phyloP scores from a whole-genome alignment of 129 eudicot species.

The Heracleum sosnowskyi region DNA sequence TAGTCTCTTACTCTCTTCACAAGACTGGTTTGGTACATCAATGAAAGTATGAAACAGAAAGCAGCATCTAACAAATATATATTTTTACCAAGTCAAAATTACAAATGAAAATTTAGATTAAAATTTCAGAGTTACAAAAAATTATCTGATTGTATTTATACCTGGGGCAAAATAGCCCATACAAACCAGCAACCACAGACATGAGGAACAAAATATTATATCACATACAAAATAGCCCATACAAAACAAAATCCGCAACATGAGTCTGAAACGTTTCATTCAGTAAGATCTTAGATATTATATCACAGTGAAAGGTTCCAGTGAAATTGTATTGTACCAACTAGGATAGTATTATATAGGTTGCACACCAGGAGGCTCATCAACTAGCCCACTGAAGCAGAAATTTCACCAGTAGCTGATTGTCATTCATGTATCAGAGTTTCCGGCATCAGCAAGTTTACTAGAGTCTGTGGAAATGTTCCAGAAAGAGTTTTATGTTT shows the following conservation, averaged over 20 bases:
- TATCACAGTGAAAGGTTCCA: constrained; percentile 75
- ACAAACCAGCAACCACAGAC: constrained; percentile 88
- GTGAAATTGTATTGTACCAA: constrained; percentile 51
- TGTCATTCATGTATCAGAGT: constrained; percentile 55
- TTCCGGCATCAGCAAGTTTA: constrained; percentile 66
- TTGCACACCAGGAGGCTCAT: constrained; percentile 56
- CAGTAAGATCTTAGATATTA: constrained; percentile 66
- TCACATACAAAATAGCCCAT: constrained; percentile 78
- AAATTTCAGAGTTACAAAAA: too few species aligned
- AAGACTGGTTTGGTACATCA: background rate
- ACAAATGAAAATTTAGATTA: background rate
- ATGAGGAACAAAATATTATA: too few species aligned
- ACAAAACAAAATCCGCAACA: constrained; percentile 85
- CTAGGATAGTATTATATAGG: constrained; percentile 56
- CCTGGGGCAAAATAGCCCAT: constrained; percentile 88
- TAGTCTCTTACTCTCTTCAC: background rate
- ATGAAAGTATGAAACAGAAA: background rate
- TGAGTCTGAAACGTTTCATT: constrained; percentile 61
- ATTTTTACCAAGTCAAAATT: too few species aligned
- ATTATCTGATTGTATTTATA: constrained; percentile 12
- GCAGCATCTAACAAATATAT: background rate
- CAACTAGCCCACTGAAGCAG: constrained; percentile 42
- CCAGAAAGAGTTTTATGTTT: constrained; percentile 51
- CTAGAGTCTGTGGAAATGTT: constrained; percentile 47
- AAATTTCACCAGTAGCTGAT: constrained; percentile 63